Evolutionary conservation across 2,329 filamentous ascomycete species (phyloP), one percentile per base, ranked within the genome.

Genomic region (Trichophyton rubrum): DNA sequence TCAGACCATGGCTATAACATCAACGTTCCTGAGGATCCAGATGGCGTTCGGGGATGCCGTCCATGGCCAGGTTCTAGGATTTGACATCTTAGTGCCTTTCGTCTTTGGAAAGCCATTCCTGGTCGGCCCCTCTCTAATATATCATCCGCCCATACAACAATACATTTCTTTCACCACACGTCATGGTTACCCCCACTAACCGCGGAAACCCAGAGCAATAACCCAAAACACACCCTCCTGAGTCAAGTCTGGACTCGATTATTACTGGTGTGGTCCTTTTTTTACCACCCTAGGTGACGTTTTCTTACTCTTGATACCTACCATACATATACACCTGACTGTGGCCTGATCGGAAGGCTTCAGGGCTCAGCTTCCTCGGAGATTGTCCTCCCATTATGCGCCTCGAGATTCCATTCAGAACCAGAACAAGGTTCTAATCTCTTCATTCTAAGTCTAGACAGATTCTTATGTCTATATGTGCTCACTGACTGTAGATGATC

Each of bases 341-440:
- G 55, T 57, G 4, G 13, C 33, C 17, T 7, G 17, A 9, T 35
- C 15, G 11, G n/a, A 24, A 57, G 35, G 11, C 33, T 38, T 38
- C 33, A 13, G 11, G 33, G 7, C 40, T 57, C 33, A 20, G 6
- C 11, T 22, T 17, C n/a, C 33, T 57, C 55, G 55, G 55, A 57
- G 55, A 57, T 57, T 57, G 55, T 43, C 55, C 55, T 1, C 38
- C 55, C 55, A 35, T 7, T 57, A 57, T 41, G 43, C 33, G 2
- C 33, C 27, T 35, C 20, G 4, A 8, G 55, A 57, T 57, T 57
- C 55, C 24, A 57, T 57, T 57, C 55, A 57, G 35, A 57, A 57
- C 55, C 55, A 35, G 55, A 43, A 57, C 55, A 57, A 57, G 55
- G 55, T 27, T 57, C 35, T 57, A 17, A 57, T 27, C 22, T 57